Percentiles rank a stretch among this genome's conserved stretches.
Evolutionary conservation across 2,329 filamentous ascomycete genomes (phyloP).

Genomic region (Penicillium sclerotiorum): DNA sequence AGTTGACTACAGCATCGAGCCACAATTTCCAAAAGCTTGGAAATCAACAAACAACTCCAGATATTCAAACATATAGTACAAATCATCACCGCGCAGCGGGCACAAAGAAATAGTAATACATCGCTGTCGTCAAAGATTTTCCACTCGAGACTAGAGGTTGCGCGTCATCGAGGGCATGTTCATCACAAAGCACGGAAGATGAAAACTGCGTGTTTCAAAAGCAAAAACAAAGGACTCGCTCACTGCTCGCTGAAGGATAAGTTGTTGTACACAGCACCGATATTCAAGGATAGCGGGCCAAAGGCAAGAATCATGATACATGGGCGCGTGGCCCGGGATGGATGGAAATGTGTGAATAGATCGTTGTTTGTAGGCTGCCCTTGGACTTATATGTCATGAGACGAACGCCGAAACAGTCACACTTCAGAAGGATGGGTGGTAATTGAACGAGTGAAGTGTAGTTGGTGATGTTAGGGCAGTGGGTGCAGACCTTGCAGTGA

Average conservation of each 20-base stretch:
- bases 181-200: neutral
- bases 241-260: constrained; percentile 15
- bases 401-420: constrained; percentile 17
- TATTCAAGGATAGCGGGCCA: too few relatives aligned
- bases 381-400: constrained; percentile 11
- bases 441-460: neutral
- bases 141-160: neutral
- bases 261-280: constrained; percentile 18
- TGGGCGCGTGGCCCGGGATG: neutral
- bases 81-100: neutral
- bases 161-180: neutral
- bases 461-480: neutral
- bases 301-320: constrained; percentile 1
- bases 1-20: neutral
- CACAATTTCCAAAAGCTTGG: neutral
- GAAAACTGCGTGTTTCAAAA: too few relatives aligned
- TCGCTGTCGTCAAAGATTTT: neutral
- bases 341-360: constrained; percentile 10
- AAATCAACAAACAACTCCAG: neutral
- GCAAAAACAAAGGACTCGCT: constrained; percentile 9
- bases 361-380: constrained; percentile 21
- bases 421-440: constrained; percentile 1
- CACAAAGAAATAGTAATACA: neutral
- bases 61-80: constrained; percentile 2
- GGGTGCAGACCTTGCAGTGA: neutral